A percentile compares a stretch with the other conserved stretches of the same genome.
Conservation (phyloP, 257 asterid genomes). For the Craterostigma plantagineum region DNA sequence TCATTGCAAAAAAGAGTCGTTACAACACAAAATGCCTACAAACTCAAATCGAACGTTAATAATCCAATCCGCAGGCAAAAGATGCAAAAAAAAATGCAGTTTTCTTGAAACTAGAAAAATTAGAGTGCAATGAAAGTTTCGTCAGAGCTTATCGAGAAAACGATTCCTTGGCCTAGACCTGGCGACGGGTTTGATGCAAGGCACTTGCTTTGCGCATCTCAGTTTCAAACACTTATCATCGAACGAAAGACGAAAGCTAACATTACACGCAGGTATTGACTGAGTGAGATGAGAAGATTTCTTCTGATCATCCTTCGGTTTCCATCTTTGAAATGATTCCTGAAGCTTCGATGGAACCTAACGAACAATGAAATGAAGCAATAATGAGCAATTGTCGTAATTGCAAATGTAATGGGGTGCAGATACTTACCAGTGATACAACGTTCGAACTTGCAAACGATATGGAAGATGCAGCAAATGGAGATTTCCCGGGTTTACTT, state of each 20-base stretch:
- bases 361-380: background rate
- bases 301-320: conserved; percentile 18
- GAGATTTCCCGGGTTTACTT: conserved; percentile 44
- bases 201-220: conserved; percentile 18
- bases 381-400: background rate
- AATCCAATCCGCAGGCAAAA: no score
- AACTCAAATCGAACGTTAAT: no score
- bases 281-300: conserved; percentile 7
- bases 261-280: conserved; percentile 8
- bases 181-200: conserved; percentile 9
- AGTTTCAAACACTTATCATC: conserved; percentile 20
- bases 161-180: conserved; percentile 14
- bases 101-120: no score
- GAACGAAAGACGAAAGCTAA: conserved; percentile 21
- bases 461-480: conserved; percentile 74
- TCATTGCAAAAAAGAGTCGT: no score
- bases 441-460: conserved; percentile 35
- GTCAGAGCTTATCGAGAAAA: conserved; percentile 8
- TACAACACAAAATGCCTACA: no score
- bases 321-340: conserved; percentile 31
- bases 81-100: no score
- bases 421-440: conserved; percentile 32
- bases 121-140: no score
- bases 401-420: background rate
- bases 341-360: conserved; percentile 58